Conservation (phyloP, 495 filamentous ascomycete genomes). For the Astrothelium subdiscretum region DNA sequence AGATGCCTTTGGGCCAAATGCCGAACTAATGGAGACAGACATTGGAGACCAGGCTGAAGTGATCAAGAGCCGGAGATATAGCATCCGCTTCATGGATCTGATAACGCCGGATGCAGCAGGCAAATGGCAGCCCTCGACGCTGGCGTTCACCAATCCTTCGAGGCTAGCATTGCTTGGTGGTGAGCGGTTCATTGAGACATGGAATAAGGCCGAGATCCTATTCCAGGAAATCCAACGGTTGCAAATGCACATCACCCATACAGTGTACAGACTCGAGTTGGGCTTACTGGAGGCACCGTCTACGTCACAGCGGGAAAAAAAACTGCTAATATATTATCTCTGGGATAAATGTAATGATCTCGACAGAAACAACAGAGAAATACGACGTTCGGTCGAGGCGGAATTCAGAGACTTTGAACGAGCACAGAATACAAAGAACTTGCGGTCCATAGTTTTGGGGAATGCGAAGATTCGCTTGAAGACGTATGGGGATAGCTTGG, state of each 20-base stretch:
- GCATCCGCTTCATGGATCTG: no score
- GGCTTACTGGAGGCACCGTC: not conserved
- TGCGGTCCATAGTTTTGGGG: no score
- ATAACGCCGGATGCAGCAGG: no score
- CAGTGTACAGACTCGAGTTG: not conserved
- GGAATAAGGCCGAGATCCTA: not conserved
- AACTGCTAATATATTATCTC: not conserved
- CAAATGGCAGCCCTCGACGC: not conserved
- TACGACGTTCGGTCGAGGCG: no score
- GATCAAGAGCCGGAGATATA: no score
- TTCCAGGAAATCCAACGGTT: not conserved
- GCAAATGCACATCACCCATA: not conserved
- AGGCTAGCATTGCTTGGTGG: not conserved
- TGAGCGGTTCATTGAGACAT: not conserved
- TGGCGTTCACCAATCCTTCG: not conserved
- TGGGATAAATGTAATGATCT: no score
- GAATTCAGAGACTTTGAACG: no score
- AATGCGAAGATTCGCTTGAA: no score
- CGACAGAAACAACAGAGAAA: no score
- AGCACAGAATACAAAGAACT: no score
- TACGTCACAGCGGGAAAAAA: not conserved
- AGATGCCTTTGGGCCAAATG: not conserved
- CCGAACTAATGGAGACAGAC: not conserved
- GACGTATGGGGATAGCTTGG: no score
- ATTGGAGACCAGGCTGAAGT: not conserved